Conservation (phyloP, 2,329 filamentous ascomycete species). For the Botrytis elliptica region DNA sequence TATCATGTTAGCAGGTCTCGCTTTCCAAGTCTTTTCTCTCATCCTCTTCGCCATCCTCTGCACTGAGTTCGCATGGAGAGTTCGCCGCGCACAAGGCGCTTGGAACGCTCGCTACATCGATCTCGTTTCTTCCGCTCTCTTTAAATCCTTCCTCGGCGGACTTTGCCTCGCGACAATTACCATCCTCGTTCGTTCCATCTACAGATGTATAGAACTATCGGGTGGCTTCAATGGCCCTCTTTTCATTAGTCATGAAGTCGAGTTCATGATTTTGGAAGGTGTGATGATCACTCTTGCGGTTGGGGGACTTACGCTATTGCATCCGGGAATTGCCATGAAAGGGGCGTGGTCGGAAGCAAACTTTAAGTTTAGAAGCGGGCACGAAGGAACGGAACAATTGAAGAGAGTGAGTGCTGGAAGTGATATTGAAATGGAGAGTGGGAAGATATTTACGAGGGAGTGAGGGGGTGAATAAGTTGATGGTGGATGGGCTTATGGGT, state of each 20-base stretch:
- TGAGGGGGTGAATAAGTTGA: background rate
- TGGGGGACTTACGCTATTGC: constrained; percentile 46
- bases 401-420: background rate
- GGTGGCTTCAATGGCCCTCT: constrained; percentile 53
- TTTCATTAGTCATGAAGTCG: constrained; percentile 47
- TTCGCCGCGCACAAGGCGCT: constrained; percentile 19
- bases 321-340: constrained; percentile 39
- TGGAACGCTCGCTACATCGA: constrained; percentile 29
- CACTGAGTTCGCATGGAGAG: constrained; percentile 27
- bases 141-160: constrained; percentile 51
- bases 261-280: constrained; percentile 50
- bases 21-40: constrained; percentile 42
- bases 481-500: background rate
- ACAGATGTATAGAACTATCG: constrained; percentile 57
- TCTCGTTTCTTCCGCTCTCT: constrained; percentile 29
- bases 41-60: constrained; percentile 33
- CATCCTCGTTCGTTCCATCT: constrained; percentile 58
- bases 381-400: background rate
- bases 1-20: constrained; percentile 44
- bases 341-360: constrained; percentile 27
- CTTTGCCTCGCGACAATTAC: constrained; percentile 49
- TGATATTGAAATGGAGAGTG: background rate
- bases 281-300: constrained; percentile 50
- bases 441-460: background rate
- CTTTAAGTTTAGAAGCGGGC: constrained; percentile 26